Evolutionary conservation across 768 basidiomycete species (phyloP), one percentile per base, ranked within the genome.

Genomic region (Candolleomyces eurysporus): DNA sequence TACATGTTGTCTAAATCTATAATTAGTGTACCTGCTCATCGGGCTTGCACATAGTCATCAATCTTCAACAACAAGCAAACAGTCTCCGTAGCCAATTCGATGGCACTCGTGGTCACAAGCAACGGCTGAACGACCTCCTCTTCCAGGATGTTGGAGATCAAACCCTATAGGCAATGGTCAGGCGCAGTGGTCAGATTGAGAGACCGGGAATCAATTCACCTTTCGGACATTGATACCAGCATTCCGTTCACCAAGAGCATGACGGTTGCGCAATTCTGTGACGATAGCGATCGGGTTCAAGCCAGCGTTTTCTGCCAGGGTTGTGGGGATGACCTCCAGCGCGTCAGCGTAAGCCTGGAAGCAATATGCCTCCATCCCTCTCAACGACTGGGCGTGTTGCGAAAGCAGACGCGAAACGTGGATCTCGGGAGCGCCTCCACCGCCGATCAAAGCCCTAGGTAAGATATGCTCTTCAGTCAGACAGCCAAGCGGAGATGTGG

Each of bases 201-300:
- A 48, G 36, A 40, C n/a, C 26, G 26, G 26, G 32, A 72, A 84
- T 48, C 68, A 94, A 95, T 36, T 36, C 11, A 36, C 36, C 82
- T 96, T 98, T 68, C 96, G 88, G 64, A 99, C 95, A 73, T 98
- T 99, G 76, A 99, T 98, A 36, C 97, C 97, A 30, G 97, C 96
- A 66, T 90, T 94, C 64, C 85, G 83, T 67, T 99, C 97, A 39
- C 97, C 97, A 9, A 94, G 80, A 2, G 97, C 96, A 75, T 99
- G 97, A 64, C 95, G 85, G 78, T 99, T 99, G 64, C 97, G 87
- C 58, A 99, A 81, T 71, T 99, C 97, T 30, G 97, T 99, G 58
- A 99, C 96, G 71, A 99, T 98, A 7, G 94, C 89, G 65, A 99
- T 98, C 6, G 97, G 94, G 76, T 98, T 97, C 60, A 99, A 81